Percentiles rank a stretch among this genome's conserved stretches.
Evolutionary conservation across 768 basidiomycete species (phyloP).

Genomic region (Trametes cinnabarina): DNA sequence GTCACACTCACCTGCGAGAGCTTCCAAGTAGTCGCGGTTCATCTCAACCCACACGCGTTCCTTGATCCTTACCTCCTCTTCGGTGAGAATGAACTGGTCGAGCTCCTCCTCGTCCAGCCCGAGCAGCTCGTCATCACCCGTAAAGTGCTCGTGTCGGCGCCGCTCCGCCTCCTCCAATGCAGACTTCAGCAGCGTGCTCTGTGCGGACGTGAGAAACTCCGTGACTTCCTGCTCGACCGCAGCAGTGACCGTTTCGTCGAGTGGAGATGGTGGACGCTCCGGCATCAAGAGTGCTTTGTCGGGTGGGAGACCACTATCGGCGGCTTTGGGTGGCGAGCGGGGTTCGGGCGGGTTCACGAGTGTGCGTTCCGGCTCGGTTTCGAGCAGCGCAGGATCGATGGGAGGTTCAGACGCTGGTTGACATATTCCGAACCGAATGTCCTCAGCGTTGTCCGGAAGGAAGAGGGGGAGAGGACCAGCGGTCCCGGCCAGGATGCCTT

Average conservation of each 20-base stretch:
- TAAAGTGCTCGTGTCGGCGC: constrained; percentile 52
- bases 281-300: constrained; percentile 5
- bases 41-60: constrained; percentile 93
- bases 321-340: background rate
- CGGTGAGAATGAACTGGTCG: constrained; percentile 71
- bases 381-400: constrained; percentile 57
- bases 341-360: background rate
- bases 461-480: constrained; percentile 35
- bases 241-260: constrained; percentile 62
- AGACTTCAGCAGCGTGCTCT: constrained; percentile 54
- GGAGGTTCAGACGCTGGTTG: constrained; percentile 33
- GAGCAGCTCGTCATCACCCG: constrained; percentile 53
- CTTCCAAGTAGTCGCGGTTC: constrained; percentile 87
- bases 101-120: constrained; percentile 92
- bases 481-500: constrained; percentile 67
- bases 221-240: constrained; percentile 70
- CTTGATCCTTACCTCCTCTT: constrained; percentile 81
- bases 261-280: constrained; percentile 28
- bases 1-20: constrained; percentile 71
- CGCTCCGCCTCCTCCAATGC: constrained; percentile 70
- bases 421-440: constrained; percentile 24
- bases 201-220: constrained; percentile 58
- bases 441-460: constrained; percentile 40
- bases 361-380: constrained; percentile 18
- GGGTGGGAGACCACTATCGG: constrained; percentile 1